phyloP scores from a whole-genome alignment of 2,329 filamentous ascomycete genomes.

The Ophiosphaerella herpotricha region DNA sequence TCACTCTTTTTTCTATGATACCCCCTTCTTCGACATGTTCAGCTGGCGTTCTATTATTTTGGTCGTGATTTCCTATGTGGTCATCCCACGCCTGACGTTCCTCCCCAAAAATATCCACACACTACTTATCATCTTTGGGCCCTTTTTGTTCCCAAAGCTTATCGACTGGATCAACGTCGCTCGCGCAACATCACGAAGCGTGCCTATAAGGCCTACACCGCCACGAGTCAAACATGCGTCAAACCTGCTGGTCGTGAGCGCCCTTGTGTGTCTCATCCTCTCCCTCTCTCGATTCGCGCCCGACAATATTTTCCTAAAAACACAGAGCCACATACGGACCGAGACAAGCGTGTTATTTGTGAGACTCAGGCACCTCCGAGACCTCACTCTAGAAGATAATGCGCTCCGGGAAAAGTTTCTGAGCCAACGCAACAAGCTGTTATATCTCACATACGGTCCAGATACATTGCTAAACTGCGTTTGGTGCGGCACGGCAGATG shows the following conservation, averaged over 20 bases:
- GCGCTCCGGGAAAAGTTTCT: conserved; percentile 68
- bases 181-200: conserved; percentile 44
- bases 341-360: conserved; percentile 84
- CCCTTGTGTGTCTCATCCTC: conserved; percentile 60
- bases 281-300: conserved; percentile 71
- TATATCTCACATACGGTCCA: conserved; percentile 85
- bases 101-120: conserved; percentile 39
- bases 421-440: conserved; percentile 68
- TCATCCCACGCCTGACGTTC: conserved; percentile 46
- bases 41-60: conserved; percentile 39
- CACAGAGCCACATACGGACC: conserved; percentile 81
- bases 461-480: conserved; percentile 72
- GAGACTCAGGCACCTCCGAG: conserved; percentile 66
- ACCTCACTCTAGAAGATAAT: conserved; percentile 65
- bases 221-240: conserved; percentile 61
- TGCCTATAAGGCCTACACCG: conserved; percentile 62
- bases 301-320: conserved; percentile 80
- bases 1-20: conserved; percentile 8
- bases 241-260: conserved; percentile 62
- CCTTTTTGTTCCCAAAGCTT: conserved; percentile 70
- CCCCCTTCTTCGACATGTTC: conserved; percentile 31
- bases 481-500: conserved; percentile 70
- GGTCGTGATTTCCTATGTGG: conserved; percentile 39
- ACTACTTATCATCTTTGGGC: conserved; percentile 64
- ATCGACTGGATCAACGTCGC: conserved; percentile 67